Percentiles rank a stretch among this genome's conserved stretches.
These are phyloP conservation scores for Carex parvula DNA, from an alignment of 176 grass and related monocot genomes.

Conservation along the genomic window DNA sequence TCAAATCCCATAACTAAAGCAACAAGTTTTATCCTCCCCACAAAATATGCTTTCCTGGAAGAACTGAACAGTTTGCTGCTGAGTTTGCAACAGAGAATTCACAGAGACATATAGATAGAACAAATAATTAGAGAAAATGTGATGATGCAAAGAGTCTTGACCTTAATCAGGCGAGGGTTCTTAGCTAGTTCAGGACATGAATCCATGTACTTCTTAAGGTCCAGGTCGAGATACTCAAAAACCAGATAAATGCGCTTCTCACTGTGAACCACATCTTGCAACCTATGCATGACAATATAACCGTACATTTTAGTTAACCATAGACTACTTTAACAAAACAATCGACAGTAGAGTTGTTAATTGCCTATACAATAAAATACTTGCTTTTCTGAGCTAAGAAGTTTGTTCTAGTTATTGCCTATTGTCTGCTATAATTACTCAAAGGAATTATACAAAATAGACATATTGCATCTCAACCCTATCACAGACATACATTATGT, in stretches of 20 bases:
- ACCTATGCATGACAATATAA: conserved; percentile 38
- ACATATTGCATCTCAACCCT: not conserved
- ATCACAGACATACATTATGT: not conserved
- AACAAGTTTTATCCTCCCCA: not conserved
- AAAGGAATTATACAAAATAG: conserved; percentile 6
- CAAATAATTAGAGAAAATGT: not conserved
- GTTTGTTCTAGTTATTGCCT: conserved; percentile 1
- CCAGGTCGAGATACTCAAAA: conserved; percentile 90
- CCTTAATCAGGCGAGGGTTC: conserved; percentile 72
- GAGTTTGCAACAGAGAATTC: not conserved
- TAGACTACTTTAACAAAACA: not conserved
- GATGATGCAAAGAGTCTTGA: conserved; percentile 17
- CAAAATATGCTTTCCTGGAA: not conserved
- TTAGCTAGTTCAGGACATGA: conserved; percentile 79
- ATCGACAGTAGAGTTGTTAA: not conserved
- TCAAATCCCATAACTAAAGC: not conserved
- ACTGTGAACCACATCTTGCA: conserved; percentile 85
- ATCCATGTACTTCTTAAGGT: conserved; percentile 97
- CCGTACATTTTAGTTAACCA: not conserved
- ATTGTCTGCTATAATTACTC: not conserved
- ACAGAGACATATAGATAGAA: not conserved
- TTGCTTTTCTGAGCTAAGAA: not conserved
- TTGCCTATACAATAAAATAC: not conserved
- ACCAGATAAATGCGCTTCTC: conserved; percentile 92
- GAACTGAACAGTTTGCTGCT: not conserved